A percentile compares a stretch with the other conserved stretches of the same genome.
Evolutionary conservation across 805 yeast species (phyloP).

Genomic region (Candida broadrunensis): DNA sequence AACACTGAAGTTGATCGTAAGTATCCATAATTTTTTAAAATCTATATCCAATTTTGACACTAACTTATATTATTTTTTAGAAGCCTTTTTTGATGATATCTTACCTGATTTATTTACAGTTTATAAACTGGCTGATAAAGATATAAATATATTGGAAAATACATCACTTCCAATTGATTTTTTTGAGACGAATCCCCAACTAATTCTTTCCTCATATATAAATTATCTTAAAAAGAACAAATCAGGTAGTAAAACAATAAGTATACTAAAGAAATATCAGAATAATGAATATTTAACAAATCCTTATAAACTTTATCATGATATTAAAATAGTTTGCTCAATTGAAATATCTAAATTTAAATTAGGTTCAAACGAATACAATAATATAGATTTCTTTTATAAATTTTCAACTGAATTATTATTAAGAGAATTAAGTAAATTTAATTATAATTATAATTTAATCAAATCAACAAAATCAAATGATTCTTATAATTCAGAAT

Average conservation of each 20-base stretch:
- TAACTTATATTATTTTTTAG: background rate
- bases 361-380: conserved; percentile 49
- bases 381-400: conserved; percentile 58
- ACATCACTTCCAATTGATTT: conserved; percentile 42
- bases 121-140: conserved; percentile 23
- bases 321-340: conserved; percentile 55
- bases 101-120: conserved; percentile 23
- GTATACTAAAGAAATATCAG: conserved; percentile 41
- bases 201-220: conserved; percentile 42
- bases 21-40: background rate
- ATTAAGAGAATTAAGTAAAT: conserved; percentile 50
- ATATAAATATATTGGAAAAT: conserved; percentile 14
- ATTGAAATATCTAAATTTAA: conserved; percentile 44
- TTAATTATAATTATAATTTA: background rate
- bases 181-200: conserved; percentile 41
- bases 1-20: background rate
- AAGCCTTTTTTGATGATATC: conserved; percentile 3
- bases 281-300: conserved; percentile 38
- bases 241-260: conserved; percentile 23
- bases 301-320: conserved; percentile 63
- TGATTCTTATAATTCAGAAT: conserved; percentile 12
- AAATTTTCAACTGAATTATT: conserved; percentile 60
- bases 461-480: background rate
- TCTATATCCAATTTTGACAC: background rate
- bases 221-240: conserved; percentile 30